These are phyloP conservation scores for Alternaria novae-zelandiae DNA, from an alignment of 2,329 filamentous ascomycete genomes.

Conservation along the genomic window DNA sequence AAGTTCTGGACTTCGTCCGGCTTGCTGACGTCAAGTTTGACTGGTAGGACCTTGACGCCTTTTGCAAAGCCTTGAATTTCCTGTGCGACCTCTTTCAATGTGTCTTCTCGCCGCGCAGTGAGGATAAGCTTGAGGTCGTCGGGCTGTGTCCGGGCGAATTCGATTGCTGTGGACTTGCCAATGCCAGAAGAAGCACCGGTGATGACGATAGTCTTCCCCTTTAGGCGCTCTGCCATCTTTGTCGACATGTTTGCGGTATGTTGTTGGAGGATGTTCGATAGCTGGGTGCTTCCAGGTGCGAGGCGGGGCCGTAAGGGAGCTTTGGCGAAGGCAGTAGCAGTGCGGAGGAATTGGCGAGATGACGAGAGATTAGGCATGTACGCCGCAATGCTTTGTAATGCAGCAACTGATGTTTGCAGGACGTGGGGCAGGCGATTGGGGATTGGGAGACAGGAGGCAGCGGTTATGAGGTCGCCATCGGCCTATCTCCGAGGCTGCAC, in stretches of 20 bases:
- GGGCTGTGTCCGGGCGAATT: constrained; percentile 88
- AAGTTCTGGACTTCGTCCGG: constrained; percentile 76
- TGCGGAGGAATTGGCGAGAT: constrained; percentile 19
- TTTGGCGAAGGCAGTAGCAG: constrained; percentile 19
- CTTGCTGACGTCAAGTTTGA: constrained; percentile 87
- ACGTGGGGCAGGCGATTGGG: constrained; percentile 4
- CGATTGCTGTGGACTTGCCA: constrained; percentile 80
- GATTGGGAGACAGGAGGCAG: not conserved
- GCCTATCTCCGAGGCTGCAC: constrained; percentile 18
- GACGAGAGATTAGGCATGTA: constrained; percentile 30
- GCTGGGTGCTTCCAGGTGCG: constrained; percentile 7
- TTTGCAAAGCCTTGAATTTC: constrained; percentile 76
- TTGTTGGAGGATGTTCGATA: constrained; percentile 15
- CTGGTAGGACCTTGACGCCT: constrained; percentile 78
- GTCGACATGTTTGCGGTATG: constrained; percentile 66
- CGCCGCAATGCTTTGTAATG: constrained; percentile 6
- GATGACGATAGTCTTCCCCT: constrained; percentile 89
- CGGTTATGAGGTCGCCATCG: constrained; percentile 8
- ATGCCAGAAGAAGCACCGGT: constrained; percentile 95
- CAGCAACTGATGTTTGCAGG: constrained; percentile 4
- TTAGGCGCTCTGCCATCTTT: constrained; percentile 79
- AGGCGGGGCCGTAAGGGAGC: constrained; percentile 19
- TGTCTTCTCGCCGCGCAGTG: constrained; percentile 84
- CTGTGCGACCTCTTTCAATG: constrained; percentile 74
- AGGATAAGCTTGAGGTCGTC: constrained; percentile 81